Base-by-base conservation (phyloP, 2,329 filamentous ascomycete genomes). In the Huntiella omanensis region DNA sequence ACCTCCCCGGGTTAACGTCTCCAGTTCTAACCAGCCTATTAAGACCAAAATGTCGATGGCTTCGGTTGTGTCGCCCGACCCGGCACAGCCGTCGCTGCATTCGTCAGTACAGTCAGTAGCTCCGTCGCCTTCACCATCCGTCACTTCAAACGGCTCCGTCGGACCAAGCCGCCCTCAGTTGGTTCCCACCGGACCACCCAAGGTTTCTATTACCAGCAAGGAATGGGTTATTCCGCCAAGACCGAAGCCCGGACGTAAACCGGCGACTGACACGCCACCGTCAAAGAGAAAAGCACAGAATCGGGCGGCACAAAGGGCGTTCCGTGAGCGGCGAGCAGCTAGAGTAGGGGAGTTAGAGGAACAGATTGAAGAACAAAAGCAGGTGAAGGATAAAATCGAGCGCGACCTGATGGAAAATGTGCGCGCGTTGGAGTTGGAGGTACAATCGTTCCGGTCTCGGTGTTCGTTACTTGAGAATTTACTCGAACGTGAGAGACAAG, bases 201-300 rank as follows among this genome's bases (percentile, higher is more conserved):
- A 69, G 56, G 60, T 66, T 45, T 73, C 69, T 45, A 75, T 87
- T 59, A 88, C 83, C 33, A 82, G 74, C 55, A 87, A 79, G 60
- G 81, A 88, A 74, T 91, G 83, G 83, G 71, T 88, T 17, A 77
- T 91, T 39, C 83, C 83, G 17, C 83, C 83, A 22, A 73, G 83
- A 50, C 83, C 83, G 40, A 88, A 87, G 68, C 88, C 91, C 16
- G 88, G 88, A 42, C 77, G 88, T 54, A 96, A 96, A 69, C 87
- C 88, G 3, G 84, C 85, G 40, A 92, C 84, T 33, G 87, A 95
- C 58, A 92, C 87, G 45, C 86, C 87, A 11, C 83, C 83, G 1
- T 93, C 86, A 38, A 93, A 93, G 65, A 77, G 91, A 53, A 92
- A 95, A 67, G 83, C 84, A 1, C 91, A 96, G 64, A 96, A 96